Percentiles rank a stretch among this genome's conserved stretches.
Evolutionary conservation across 2,329 filamentous ascomycete species (phyloP).

Genomic region (Penicillium decumbens): DNA sequence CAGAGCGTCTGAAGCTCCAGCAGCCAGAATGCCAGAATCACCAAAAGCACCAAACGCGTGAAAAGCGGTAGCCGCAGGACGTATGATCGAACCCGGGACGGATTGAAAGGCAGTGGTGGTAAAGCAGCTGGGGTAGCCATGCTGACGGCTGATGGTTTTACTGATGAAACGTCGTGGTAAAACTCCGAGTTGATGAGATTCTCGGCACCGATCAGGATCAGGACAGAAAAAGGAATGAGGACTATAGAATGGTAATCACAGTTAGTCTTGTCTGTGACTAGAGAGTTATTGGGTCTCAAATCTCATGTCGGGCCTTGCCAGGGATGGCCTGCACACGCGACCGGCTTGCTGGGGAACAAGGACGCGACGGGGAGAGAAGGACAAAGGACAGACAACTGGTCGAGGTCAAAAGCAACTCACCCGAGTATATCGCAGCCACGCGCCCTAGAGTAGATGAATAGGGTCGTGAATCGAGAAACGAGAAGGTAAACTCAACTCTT

Average conservation of each 20-base stretch:
- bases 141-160: slow-evolving; percentile 4
- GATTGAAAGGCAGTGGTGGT: slow-evolving; percentile 60
- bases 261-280: slow-evolving; percentile 2
- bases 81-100: slow-evolving; percentile 71
- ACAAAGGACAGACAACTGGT: neutral
- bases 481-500: neutral
- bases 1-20: slow-evolving; percentile 64
- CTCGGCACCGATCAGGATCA: neutral
- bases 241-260: neutral
- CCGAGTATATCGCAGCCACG: neutral
- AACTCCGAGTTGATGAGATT: neutral
- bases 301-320: slow-evolving; percentile 4
- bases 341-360: neutral
- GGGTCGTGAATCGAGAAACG: neutral
- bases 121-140: slow-evolving; percentile 48
- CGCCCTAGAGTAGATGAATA: neutral
- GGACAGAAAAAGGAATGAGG: neutral
- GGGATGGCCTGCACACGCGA: slow-evolving; percentile 22
- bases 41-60: slow-evolving; percentile 64
- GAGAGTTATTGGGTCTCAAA: neutral
- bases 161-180: neutral
- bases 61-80: slow-evolving; percentile 80
- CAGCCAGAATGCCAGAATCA: slow-evolving; percentile 66
- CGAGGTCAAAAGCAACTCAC: neutral
- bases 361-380: neutral